These are phyloP conservation scores for Trichoderma cornu-damae DNA, from an alignment of 2,329 filamentous ascomycete species.

Conservation along the genomic window DNA sequence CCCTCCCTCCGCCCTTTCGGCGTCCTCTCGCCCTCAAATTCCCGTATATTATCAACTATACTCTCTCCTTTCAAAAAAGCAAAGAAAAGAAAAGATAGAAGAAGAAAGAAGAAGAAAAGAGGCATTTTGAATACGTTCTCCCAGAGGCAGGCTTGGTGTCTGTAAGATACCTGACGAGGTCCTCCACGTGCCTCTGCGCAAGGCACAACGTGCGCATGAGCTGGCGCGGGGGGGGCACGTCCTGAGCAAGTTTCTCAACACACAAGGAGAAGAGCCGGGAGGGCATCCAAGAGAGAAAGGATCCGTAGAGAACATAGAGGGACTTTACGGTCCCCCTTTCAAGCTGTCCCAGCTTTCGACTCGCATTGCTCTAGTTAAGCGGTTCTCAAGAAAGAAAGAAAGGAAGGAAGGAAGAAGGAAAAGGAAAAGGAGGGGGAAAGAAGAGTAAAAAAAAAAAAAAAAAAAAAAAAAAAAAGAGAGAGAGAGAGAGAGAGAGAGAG, in stretches of 20 bases:
- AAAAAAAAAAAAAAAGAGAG: background rate
- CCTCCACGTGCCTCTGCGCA: slow-evolving; percentile 17
- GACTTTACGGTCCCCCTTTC: slow-evolving; percentile 9
- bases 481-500: background rate
- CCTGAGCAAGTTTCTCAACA: background rate
- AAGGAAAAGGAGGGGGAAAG: too few relatives aligned
- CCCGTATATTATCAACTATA: background rate
- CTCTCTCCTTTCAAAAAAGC: background rate
- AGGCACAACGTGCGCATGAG: slow-evolving; percentile 8
- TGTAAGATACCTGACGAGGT: slow-evolving; percentile 6
- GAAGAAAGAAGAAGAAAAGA: too few relatives aligned
- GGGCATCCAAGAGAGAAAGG: background rate
- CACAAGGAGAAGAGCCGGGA: background rate
- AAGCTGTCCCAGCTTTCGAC: background rate
- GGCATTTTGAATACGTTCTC: slow-evolving; percentile 1
- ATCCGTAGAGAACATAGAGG: slow-evolving; percentile 16
- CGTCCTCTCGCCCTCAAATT: slow-evolving; percentile 5
- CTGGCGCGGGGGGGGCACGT: slow-evolving; percentile 4
- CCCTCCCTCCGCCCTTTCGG: slow-evolving; percentile 7
- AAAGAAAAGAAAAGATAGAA: too few relatives aligned
- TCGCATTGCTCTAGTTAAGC: background rate
- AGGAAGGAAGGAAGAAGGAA: background rate
- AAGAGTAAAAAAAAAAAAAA: too few relatives aligned
- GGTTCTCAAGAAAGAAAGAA: background rate
- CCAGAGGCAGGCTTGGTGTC: slow-evolving; percentile 6